Percentiles rank a stretch among this genome's conserved stretches.
Evolutionary conservation across 805 yeast genomes (phyloP).

Genomic region (Brettanomyces anomalus): DNA sequence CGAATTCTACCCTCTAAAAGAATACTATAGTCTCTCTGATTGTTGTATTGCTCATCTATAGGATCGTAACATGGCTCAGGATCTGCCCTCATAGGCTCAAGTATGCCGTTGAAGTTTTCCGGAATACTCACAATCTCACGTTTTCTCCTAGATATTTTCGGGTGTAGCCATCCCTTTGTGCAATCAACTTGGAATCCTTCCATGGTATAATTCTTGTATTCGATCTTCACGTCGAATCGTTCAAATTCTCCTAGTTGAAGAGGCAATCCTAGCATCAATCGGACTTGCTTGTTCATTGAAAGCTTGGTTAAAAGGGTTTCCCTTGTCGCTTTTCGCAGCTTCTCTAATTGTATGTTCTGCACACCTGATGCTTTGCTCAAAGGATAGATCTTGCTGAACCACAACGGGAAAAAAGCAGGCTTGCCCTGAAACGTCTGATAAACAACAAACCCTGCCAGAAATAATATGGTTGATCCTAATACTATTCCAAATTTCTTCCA

Average conservation of each 20-base stretch:
- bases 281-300: slow-evolving; percentile 23
- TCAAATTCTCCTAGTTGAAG: slow-evolving; percentile 20
- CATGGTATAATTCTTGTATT: slow-evolving; percentile 21
- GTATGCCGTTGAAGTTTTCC: slow-evolving; percentile 19
- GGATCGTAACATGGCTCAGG: slow-evolving; percentile 17
- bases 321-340: slow-evolving; percentile 17
- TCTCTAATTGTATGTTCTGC: slow-evolving; percentile 21
- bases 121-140: slow-evolving; percentile 19
- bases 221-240: slow-evolving; percentile 21
- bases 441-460: slow-evolving; percentile 19
- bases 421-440: slow-evolving; percentile 21
- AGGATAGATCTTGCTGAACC: slow-evolving; percentile 20
- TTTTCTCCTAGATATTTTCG: slow-evolving; percentile 14
- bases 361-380: slow-evolving; percentile 18
- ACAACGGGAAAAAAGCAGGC: slow-evolving; percentile 26
- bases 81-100: slow-evolving; percentile 22
- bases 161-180: slow-evolving; percentile 20
- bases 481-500: slow-evolving; percentile 12
- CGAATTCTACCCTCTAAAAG: slow-evolving; percentile 22
- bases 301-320: slow-evolving; percentile 19
- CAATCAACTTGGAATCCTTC: slow-evolving; percentile 26
- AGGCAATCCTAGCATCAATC: slow-evolving; percentile 24
- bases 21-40: slow-evolving; percentile 24
- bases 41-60: slow-evolving; percentile 16
- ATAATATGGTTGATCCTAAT: slow-evolving; percentile 14